Conservation (phyloP, 768 basidiomycete species). For the Lactarius psammicola region DNA sequence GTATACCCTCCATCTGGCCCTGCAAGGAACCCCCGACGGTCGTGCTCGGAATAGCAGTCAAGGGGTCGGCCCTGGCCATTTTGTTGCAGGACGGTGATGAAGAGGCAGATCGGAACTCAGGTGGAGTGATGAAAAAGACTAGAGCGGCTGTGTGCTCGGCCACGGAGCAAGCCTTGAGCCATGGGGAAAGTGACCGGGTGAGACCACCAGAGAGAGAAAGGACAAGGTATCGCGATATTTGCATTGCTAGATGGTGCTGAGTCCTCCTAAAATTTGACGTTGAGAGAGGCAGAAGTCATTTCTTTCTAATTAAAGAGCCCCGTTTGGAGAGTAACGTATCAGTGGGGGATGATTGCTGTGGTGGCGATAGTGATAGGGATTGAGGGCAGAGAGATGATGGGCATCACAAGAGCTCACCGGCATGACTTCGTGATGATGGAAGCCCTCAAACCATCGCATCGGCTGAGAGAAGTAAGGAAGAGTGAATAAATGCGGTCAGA, state of each 20-base stretch:
- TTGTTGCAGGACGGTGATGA: conserved; percentile 98
- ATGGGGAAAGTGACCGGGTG: conserved; percentile 42
- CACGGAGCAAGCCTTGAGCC: conserved; percentile 99
- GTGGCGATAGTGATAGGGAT: too few species aligned
- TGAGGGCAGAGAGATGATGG: too few species aligned
- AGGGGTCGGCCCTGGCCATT: conserved; percentile 85
- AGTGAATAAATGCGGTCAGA: too few species aligned
- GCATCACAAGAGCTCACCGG: too few species aligned
- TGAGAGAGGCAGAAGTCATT: conserved; percentile 97
- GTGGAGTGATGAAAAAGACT: conserved; percentile 96
- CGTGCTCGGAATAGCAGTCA: conserved; percentile 92
- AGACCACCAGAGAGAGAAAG: not conserved
- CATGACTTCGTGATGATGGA: too few species aligned
- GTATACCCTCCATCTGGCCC: conserved; percentile 94
- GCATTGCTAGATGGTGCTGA: conserved; percentile 99
- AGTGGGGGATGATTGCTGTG: not conserved
- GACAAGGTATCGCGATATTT: conserved; percentile 27
- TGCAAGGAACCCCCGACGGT: conserved; percentile 93
- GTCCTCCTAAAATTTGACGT: conserved; percentile 98
- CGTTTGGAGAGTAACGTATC: too few species aligned
- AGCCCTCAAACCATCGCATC: too few species aligned
- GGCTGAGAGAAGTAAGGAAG: too few species aligned
- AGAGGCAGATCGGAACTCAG: conserved; percentile 98
- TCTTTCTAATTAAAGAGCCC: conserved; percentile 87
- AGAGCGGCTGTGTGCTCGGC: conserved; percentile 99